A percentile compares a stretch with the other conserved stretches of the same genome.
Evolutionary conservation across 805 yeast species (phyloP).

Genomic region (Candida saitoana): DNA sequence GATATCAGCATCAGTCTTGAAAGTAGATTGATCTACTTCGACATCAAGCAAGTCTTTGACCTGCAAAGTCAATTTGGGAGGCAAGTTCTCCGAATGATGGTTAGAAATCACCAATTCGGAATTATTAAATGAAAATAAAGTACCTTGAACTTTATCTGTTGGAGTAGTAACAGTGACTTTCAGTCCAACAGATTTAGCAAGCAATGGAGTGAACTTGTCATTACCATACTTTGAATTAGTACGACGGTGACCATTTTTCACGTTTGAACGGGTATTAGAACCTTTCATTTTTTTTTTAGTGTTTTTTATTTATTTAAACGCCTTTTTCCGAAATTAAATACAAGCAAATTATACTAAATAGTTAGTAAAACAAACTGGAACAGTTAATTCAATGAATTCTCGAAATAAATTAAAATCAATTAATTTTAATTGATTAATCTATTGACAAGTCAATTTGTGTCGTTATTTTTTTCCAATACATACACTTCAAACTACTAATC

Average conservation of each 20-base stretch:
- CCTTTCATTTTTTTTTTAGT: slow-evolving; percentile 17
- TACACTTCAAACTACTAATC: too few relatives aligned
- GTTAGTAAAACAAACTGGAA: too few relatives aligned
- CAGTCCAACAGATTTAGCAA: slow-evolving; percentile 56
- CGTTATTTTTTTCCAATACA: too few relatives aligned
- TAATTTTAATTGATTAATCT: too few relatives aligned
- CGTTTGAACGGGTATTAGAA: slow-evolving; percentile 16
- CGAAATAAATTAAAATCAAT: too few relatives aligned
- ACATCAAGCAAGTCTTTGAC: slow-evolving; percentile 51
- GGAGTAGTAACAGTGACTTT: slow-evolving; percentile 54
- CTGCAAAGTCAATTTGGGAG: slow-evolving; percentile 42
- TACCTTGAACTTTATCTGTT: slow-evolving; percentile 53
- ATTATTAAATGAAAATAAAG: slow-evolving; percentile 27
- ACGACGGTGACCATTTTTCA: slow-evolving; percentile 23
- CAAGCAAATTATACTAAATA: slow-evolving; percentile 3
- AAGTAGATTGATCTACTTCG: slow-evolving; percentile 42
- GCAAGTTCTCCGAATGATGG: slow-evolving; percentile 29
- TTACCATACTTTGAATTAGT: slow-evolving; percentile 15
- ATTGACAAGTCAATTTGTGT: too few relatives aligned
- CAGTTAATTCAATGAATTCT: not conserved
- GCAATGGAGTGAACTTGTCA: slow-evolving; percentile 52
- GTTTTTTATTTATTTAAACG: slow-evolving; percentile 1
- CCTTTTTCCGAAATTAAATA: slow-evolving; percentile 3
- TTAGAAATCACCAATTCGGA: not conserved
- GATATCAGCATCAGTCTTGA: slow-evolving; percentile 85